Percentiles rank a stretch among this genome's conserved stretches.
These are phyloP conservation scores for Bothriochloa decipiens DNA, from an alignment of 176 grass and related monocot species.

Conservation along the genomic window DNA sequence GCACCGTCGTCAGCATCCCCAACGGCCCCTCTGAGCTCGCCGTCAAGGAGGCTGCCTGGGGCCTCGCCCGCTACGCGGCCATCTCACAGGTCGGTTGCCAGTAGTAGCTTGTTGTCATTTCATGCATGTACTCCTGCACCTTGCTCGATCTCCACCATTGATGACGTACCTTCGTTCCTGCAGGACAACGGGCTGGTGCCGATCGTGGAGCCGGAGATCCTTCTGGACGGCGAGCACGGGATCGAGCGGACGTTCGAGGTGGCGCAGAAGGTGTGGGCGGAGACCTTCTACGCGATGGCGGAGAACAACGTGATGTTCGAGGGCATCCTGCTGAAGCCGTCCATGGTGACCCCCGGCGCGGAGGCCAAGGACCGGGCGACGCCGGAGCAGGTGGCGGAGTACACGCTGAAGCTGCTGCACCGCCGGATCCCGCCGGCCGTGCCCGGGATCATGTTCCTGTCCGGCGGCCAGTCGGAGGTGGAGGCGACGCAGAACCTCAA, in stretches of 20 bases:
- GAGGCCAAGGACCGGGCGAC: slow-evolving; percentile 59
- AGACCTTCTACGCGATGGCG: slow-evolving; percentile 71
- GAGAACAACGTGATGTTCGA: slow-evolving; percentile 78
- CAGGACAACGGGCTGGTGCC: slow-evolving; percentile 81
- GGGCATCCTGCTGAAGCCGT: slow-evolving; percentile 82
- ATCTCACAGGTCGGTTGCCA: slow-evolving; percentile 31
- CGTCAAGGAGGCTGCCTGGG: slow-evolving; percentile 69
- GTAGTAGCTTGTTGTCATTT: too few species aligned
- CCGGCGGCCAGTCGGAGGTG: slow-evolving; percentile 78
- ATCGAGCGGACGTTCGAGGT: slow-evolving; percentile 73
- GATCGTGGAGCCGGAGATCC: slow-evolving; percentile 86
- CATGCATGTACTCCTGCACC: too few species aligned
- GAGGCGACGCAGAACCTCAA: slow-evolving; percentile 81
- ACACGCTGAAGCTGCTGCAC: slow-evolving; percentile 68
- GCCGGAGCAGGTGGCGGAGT: slow-evolving; percentile 62
- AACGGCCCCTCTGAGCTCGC: slow-evolving; percentile 76
- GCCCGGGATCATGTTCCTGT: slow-evolving; percentile 81
- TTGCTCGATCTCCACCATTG: too few species aligned
- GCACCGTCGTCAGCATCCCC: slow-evolving; percentile 79
- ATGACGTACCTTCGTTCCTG: background rate
- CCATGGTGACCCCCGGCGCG: slow-evolving; percentile 79
- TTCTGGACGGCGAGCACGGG: slow-evolving; percentile 70
- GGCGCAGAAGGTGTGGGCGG: slow-evolving; percentile 70
- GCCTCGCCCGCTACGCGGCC: slow-evolving; percentile 77
- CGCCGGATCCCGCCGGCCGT: slow-evolving; percentile 73